Evolutionary conservation across 192 early-diverging fungal genomes (phyloP).

Genomic region (Coemansia nantahalensis): DNA sequence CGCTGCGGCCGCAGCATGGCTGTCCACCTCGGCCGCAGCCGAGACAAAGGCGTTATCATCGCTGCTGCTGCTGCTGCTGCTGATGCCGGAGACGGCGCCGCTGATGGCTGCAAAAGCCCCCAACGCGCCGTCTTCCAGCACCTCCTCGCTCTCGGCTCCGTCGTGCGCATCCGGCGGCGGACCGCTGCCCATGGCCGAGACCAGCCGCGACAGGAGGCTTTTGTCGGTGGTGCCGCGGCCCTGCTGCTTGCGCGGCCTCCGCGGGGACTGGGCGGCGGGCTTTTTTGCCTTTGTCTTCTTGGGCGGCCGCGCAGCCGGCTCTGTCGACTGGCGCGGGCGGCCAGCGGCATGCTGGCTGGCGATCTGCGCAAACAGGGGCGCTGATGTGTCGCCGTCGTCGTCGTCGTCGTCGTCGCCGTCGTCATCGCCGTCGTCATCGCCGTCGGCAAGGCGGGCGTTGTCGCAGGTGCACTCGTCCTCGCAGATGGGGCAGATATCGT

Average conservation of each 20-base stretch:
- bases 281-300: no score
- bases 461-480: conserved; percentile 49
- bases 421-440: neutral
- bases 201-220: conserved; percentile 37
- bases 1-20: neutral
- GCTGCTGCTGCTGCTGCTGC: conserved; percentile 9
- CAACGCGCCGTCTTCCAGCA: conserved; percentile 1
- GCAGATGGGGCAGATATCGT: conserved; percentile 52
- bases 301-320: no score
- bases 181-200: conserved; percentile 18
- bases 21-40: neutral
- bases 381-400: conserved; percentile 5
- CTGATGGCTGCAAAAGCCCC: neutral
- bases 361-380: conserved; percentile 39
- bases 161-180: neutral
- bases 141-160: conserved; percentile 5
- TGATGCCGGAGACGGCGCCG: neutral
- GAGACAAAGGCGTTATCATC: conserved; percentile 11
- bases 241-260: conserved; percentile 11
- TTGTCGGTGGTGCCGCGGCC: conserved; percentile 9
- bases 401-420: neutral
- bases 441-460: conserved; percentile 6
- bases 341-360: neutral
- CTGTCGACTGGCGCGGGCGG: neutral
- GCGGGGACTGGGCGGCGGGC: neutral